Evolutionary conservation across 805 yeast genomes (phyloP).

Genomic region (Cyberlindnera samutprakarnensis): DNA sequence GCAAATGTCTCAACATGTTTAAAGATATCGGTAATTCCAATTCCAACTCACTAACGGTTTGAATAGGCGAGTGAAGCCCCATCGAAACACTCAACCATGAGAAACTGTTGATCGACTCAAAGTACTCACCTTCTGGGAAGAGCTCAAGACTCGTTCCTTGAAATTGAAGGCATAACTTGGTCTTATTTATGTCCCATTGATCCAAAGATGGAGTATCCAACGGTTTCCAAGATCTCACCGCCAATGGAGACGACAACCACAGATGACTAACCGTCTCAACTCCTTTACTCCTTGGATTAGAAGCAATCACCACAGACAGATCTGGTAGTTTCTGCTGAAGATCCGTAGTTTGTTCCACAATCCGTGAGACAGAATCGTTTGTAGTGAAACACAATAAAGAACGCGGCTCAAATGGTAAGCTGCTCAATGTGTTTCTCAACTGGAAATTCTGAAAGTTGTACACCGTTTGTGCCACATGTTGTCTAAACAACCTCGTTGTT

Average conservation of each 20-base stretch:
- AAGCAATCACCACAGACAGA: constrained; percentile 2
- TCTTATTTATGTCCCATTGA: constrained; percentile 1
- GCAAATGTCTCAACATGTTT: not conserved
- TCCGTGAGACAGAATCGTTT: not conserved
- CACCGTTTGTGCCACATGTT: constrained; percentile 1
- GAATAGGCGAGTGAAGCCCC: constrained; percentile 1
- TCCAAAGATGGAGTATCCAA: not conserved
- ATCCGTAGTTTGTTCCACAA: constrained; percentile 1
- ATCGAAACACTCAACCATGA: constrained; percentile 1
- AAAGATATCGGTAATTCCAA: not conserved
- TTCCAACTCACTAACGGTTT: not conserved
- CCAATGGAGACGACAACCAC: not conserved
- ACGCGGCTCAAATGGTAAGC: not conserved
- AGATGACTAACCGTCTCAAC: constrained; percentile 1
- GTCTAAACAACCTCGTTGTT: no score
- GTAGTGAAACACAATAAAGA: constrained; percentile 1
- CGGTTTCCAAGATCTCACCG: not conserved
- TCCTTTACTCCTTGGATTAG: not conserved
- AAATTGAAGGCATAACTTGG: not conserved
- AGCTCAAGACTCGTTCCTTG: not conserved
- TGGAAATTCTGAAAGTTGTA: not conserved
- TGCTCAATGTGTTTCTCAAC: not conserved
- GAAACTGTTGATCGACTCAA: constrained; percentile 1
- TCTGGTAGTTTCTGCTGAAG: not conserved
- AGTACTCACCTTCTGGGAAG: constrained; percentile 1